Base-by-base conservation (phyloP, 1,139 yeast genomes). In the Yamadazyma triangularis region DNA sequence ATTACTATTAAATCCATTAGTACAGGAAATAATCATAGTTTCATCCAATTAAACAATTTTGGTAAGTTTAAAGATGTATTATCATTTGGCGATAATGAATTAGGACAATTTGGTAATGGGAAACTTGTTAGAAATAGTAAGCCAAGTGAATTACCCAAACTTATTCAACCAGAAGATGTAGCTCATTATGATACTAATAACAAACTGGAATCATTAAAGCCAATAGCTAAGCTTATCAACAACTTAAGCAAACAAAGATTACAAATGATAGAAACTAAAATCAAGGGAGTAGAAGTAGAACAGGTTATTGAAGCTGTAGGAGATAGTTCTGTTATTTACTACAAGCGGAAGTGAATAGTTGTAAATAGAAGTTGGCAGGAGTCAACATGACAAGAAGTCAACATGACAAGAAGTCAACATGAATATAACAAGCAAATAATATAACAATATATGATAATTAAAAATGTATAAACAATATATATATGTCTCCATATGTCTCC, bases 101-200 rank as follows among this genome's bases (percentile, higher is more conserved):
- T 44, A 43, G 95, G 93, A 14, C 96, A 89, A 58, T 68, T 85
- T 29, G 96, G 95, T 13, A 87, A 79, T 47, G 95, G 95, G 14
- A 83, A 80, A 48, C 63, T 70, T 23, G 70, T 71, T 37, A 80
- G 81, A 51, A 56, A 70, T 11, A 61, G 79, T 22, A 69, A 66
- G 42, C 95, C 95, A 1, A 34, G 51, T 0, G 53, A 60, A 10
- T 50, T 77, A 26, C 86, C 86, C 4, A 61, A 69, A 23, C 52
- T 83, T 16, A 47, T 81, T 8, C 85, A 79, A 48, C 86, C 87
- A 2, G 45, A 47, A 22, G 72, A 65, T 40, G 38, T 60, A 13
- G 36, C 36, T 6, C 44, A 32, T n/a, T 20, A 27, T 13, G 39
- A 43, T 13, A 22, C 23, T 7, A 29, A 33, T 12, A n/a, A n/a